Evolutionary conservation across 2,329 filamentous ascomycete species (phyloP).

Genomic region (Helminthosporium solani): DNA sequence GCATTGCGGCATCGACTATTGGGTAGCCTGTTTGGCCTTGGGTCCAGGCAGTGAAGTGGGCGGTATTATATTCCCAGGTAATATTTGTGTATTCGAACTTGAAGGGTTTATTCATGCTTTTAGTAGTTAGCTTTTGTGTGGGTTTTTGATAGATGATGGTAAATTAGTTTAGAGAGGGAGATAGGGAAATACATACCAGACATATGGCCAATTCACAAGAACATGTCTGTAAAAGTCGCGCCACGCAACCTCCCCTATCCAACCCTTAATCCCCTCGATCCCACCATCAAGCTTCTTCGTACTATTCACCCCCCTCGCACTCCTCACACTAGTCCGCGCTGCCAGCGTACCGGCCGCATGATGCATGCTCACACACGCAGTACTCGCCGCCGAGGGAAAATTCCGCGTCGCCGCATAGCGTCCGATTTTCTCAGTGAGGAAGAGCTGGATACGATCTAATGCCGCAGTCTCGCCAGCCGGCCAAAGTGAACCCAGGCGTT

Average conservation of each 20-base stretch:
- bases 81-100: conserved; percentile 85
- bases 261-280: conserved; percentile 45
- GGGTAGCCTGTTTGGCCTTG: conserved; percentile 49
- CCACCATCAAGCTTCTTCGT: conserved; percentile 55
- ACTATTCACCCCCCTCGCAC: conserved; percentile 53
- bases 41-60: conserved; percentile 66
- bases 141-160: background rate
- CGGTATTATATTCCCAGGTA: conserved; percentile 63
- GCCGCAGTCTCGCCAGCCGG: conserved; percentile 49
- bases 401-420: conserved; percentile 46
- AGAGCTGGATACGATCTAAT: conserved; percentile 43
- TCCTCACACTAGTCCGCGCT: conserved; percentile 48
- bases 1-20: conserved; percentile 55
- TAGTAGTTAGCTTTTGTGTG: conserved; percentile 10
- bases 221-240: conserved; percentile 61
- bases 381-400: conserved; percentile 45
- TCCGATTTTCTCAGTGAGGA: conserved; percentile 49
- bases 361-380: conserved; percentile 46
- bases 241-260: conserved; percentile 56
- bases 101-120: conserved; percentile 70
- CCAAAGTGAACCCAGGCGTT: conserved; percentile 45
- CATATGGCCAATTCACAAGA: conserved; percentile 79
- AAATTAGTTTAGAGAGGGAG: background rate
- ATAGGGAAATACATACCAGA: conserved; percentile 56
- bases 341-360: conserved; percentile 49